These are phyloP conservation scores for Aspergillus biplanus DNA, from an alignment of 495 filamentous ascomycete genomes.

Conservation along the genomic window DNA sequence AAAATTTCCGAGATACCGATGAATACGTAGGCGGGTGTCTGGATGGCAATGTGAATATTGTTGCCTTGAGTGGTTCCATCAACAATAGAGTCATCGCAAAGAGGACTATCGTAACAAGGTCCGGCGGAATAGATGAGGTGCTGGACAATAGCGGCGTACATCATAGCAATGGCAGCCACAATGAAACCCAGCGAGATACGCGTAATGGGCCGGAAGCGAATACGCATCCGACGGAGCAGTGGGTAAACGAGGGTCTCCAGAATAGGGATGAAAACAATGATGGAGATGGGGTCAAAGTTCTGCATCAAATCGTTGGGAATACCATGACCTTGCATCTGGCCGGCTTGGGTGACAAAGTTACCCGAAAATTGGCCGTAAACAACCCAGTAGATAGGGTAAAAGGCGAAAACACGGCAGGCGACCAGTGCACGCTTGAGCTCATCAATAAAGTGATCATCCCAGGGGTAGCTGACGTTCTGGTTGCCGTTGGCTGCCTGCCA, in stretches of 20 bases:
- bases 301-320: conserved; percentile 74
- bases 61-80: conserved; percentile 44
- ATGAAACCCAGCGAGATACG: conserved; percentile 76
- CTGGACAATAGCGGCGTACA: conserved; percentile 70
- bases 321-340: conserved; percentile 57
- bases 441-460: conserved; percentile 67
- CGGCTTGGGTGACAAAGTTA: conserved; percentile 63
- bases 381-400: conserved; percentile 66
- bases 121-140: conserved; percentile 67
- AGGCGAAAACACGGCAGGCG: conserved; percentile 64
- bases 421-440: conserved; percentile 62
- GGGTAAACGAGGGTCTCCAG: conserved; percentile 73
- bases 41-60: conserved; percentile 66
- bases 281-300: conserved; percentile 76
- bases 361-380: conserved; percentile 61
- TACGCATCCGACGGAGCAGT: conserved; percentile 60
- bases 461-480: conserved; percentile 40
- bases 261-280: conserved; percentile 73
- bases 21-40: conserved; percentile 70
- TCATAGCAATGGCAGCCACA: conserved; percentile 65
- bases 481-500: conserved; percentile 54
- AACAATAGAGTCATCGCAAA: conserved; percentile 36
- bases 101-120: conserved; percentile 50
- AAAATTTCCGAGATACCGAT: conserved; percentile 77
- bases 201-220: conserved; percentile 71